phyloP scores from a whole-genome alignment of 257 asterid genomes.

The Salvia splendens region DNA sequence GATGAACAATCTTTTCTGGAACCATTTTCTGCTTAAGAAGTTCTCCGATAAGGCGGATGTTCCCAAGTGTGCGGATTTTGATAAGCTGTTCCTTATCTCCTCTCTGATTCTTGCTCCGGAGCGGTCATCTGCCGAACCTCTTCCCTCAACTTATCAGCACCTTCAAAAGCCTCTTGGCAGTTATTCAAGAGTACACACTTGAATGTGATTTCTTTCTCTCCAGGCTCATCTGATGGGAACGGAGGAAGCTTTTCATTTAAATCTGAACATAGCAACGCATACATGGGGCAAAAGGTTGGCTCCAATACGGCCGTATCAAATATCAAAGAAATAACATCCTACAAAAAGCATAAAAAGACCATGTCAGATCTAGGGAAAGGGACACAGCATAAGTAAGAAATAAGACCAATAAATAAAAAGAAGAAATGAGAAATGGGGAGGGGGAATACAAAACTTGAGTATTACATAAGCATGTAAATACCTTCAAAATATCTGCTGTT shows the following conservation, averaged over 20 bases:
- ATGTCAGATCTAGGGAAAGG: constrained; percentile 19
- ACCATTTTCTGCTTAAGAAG: constrained; percentile 99
- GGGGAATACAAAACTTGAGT: not conserved
- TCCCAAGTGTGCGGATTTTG: constrained; percentile 94
- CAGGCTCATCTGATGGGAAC: constrained; percentile 96
- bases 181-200: constrained; percentile 75
- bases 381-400: constrained; percentile 9
- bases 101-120: constrained; percentile 82
- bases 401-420: not conserved
- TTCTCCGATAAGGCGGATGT: constrained; percentile 95
- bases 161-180: constrained; percentile 98
- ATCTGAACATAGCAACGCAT: constrained; percentile 87
- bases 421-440: not conserved
- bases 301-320: constrained; percentile 96
- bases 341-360: constrained; percentile 20
- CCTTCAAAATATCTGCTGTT: constrained; percentile 92
- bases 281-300: constrained; percentile 96
- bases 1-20: constrained; percentile 94
- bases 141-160: constrained; percentile 79
- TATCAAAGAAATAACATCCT: constrained; percentile 89
- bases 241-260: constrained; percentile 82
- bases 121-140: constrained; percentile 86
- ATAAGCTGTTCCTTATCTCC: constrained; percentile 86
- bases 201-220: constrained; percentile 85
- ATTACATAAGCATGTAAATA: constrained; percentile 25